Evolutionary conservation across 495 filamentous ascomycete genomes (phyloP).

Genomic region (Aspergillus panamensis): DNA sequence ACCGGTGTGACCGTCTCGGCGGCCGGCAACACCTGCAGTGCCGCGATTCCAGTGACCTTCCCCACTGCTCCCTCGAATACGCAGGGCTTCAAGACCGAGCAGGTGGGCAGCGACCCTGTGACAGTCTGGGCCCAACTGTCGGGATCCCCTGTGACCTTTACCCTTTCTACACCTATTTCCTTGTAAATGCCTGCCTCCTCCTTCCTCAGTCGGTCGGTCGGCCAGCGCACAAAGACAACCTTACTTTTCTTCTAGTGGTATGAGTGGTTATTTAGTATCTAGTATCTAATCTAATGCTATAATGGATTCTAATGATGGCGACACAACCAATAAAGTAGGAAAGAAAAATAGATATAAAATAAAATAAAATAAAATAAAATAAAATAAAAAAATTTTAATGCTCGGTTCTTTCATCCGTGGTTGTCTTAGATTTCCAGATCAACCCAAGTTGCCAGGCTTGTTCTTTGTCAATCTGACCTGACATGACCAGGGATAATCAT

Average conservation of each 20-base stretch:
- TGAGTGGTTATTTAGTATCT: conserved; percentile 3
- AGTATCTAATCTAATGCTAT: too few species aligned
- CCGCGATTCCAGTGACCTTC: conserved; percentile 55
- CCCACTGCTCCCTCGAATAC: conserved; percentile 41
- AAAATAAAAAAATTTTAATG: too few species aligned
- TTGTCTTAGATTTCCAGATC: too few species aligned
- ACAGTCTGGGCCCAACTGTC: conserved; percentile 57
- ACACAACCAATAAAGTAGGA: neutral
- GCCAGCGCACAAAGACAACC: neutral
- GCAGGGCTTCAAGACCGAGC: conserved; percentile 48
- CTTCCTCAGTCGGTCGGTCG: neutral
- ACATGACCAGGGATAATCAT: neutral
- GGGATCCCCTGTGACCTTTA: conserved; percentile 51
- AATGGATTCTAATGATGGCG: conserved; percentile 3
- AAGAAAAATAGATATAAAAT: too few species aligned
- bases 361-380: too few species aligned
- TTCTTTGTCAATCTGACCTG: neutral
- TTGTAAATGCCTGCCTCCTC: conserved; percentile 21
- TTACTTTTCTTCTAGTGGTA: neutral
- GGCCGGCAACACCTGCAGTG: conserved; percentile 48
- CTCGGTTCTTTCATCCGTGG: too few species aligned
- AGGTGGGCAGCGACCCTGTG: conserved; percentile 55
- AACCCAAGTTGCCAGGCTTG: neutral
- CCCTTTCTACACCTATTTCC: conserved; percentile 45
- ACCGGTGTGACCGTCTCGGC: conserved; percentile 51